Conservation (phyloP, 805 yeast species). For the Candida verbasci region DNA sequence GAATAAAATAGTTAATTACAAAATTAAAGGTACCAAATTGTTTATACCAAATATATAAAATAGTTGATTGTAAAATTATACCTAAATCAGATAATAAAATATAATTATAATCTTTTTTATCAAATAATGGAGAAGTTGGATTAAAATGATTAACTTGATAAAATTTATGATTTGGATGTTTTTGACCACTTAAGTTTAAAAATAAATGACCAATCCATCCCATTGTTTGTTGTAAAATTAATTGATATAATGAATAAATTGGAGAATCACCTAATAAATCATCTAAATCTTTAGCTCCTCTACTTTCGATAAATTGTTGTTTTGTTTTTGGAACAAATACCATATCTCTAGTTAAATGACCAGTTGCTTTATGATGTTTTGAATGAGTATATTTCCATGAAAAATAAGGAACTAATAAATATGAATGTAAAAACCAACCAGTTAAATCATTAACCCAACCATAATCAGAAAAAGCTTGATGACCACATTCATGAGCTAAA, state of each 20-base stretch:
- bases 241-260: conserved; percentile 49
- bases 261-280: conserved; percentile 77
- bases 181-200: conserved; percentile 75
- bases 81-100: conserved; percentile 74
- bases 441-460: conserved; percentile 69
- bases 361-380: conserved; percentile 89
- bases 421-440: conserved; percentile 82
- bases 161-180: conserved; percentile 40
- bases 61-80: conserved; percentile 46
- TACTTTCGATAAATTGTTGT: conserved; percentile 45
- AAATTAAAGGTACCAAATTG: conserved; percentile 60
- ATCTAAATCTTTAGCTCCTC: conserved; percentile 35
- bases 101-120: conserved; percentile 66
- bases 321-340: conserved; percentile 75
- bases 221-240: conserved; percentile 66
- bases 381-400: conserved; percentile 84
- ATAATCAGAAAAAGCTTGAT: conserved; percentile 75
- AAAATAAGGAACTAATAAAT: conserved; percentile 76
- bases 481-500: conserved; percentile 90
- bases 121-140: conserved; percentile 73
- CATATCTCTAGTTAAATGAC: conserved; percentile 77
- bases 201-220: conserved; percentile 71
- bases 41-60: conserved; percentile 57
- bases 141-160: conserved; percentile 62
- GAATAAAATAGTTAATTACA: conserved; percentile 67